Evolutionary conservation across 176 grass and related monocot genomes (phyloP).

Genomic region (Microstegium vimineum): DNA sequence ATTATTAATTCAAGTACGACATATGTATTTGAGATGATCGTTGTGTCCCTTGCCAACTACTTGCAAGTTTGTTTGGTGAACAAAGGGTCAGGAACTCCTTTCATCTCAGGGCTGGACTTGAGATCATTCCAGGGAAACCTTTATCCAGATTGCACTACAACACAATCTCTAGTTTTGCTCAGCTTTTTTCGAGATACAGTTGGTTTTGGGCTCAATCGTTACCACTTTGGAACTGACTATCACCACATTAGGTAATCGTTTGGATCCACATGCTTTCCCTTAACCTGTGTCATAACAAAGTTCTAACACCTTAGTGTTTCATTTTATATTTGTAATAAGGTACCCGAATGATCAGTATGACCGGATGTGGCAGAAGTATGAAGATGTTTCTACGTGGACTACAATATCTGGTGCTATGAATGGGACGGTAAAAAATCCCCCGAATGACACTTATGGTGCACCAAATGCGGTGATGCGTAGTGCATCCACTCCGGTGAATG

Average conservation of each 20-base stretch:
- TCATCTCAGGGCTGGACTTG: too few species aligned
- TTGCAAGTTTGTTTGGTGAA: too few species aligned
- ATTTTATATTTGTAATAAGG: background rate
- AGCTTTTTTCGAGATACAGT: background rate
- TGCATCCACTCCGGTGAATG: background rate
- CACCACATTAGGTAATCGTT: background rate
- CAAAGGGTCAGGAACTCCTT: too few species aligned
- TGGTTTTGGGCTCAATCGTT: background rate
- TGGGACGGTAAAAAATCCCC: background rate
- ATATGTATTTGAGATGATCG: too few species aligned
- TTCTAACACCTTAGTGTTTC: background rate
- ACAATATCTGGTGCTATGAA: background rate
- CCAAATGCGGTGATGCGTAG: slow-evolving; percentile 36
- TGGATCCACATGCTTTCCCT: too few species aligned
- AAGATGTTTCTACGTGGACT: background rate
- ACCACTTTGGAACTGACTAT: slow-evolving; percentile 7
- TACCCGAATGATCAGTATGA: slow-evolving; percentile 35
- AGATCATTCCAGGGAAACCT: too few species aligned
- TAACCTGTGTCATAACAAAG: background rate
- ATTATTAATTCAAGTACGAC: too few species aligned
- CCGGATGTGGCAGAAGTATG: slow-evolving; percentile 21
- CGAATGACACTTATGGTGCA: background rate
- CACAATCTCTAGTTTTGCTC: background rate
- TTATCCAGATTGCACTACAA: too few species aligned
- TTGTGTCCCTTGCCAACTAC: too few species aligned